Evolutionary conservation across 1,139 yeast genomes (phyloP).

Genomic region (Pichia sp.): DNA sequence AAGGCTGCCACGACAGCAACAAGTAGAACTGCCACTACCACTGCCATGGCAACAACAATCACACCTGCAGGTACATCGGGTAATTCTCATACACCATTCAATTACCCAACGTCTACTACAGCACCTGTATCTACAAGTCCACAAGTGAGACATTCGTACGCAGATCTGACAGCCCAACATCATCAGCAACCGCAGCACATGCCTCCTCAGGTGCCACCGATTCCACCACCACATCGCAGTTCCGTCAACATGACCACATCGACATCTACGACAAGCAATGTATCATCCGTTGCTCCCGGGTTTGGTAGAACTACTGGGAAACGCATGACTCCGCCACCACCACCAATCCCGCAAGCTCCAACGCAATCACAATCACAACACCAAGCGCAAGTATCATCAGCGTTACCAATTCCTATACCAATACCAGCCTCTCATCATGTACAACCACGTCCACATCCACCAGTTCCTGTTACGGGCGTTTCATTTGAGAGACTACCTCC

Average conservation of each 20-base stretch:
- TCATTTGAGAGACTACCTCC: slow-evolving; percentile 17
- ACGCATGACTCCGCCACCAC: background rate
- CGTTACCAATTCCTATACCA: slow-evolving; percentile 1
- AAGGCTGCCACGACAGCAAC: too few species aligned
- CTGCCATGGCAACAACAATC: slow-evolving; percentile 1
- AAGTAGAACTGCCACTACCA: background rate
- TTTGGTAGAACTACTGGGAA: too few species aligned
- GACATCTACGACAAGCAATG: background rate
- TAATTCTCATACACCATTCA: too few species aligned
- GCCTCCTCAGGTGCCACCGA: background rate
- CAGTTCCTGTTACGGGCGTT: slow-evolving; percentile 7
- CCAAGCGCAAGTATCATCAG: background rate
- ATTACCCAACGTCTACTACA: too few species aligned
- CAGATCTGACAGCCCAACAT: background rate
- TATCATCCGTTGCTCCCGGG: background rate
- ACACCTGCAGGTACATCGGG: too few species aligned
- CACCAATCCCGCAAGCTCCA: slow-evolving; percentile 1
- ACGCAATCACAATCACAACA: background rate
- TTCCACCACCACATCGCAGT: slow-evolving; percentile 3
- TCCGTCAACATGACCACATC: background rate
- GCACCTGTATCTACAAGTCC: too few species aligned
- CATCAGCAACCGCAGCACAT: background rate
- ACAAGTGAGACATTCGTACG: background rate
- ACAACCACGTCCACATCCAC: background rate
- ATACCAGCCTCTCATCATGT: background rate